Percentiles rank a stretch among this genome's conserved stretches.
phyloP scores from a whole-genome alignment of 2,329 filamentous ascomycete species.

The Epichloe scottii region DNA sequence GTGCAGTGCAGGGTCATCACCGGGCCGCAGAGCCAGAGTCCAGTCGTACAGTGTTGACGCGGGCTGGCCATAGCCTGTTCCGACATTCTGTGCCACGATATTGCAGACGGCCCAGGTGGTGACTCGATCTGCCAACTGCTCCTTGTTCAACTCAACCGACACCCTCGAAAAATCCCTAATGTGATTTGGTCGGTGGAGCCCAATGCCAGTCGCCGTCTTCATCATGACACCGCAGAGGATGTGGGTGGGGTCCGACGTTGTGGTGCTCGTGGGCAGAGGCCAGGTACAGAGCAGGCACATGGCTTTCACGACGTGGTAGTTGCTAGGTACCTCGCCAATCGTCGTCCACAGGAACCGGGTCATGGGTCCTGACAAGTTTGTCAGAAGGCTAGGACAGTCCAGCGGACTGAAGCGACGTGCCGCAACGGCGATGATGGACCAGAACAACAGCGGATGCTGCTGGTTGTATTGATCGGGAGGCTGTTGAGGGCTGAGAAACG shows the following conservation, averaged over 20 bases:
- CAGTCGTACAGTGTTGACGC: conserved; percentile 67
- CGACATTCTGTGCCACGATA: conserved; percentile 67
- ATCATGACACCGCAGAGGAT: conserved; percentile 76
- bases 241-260: conserved; percentile 68
- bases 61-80: conserved; percentile 74
- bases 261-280: conserved; percentile 73
- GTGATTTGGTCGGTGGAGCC: conserved; percentile 67
- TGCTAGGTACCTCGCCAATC: conserved; percentile 64
- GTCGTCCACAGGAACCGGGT: conserved; percentile 66
- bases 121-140: conserved; percentile 67
- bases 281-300: conserved; percentile 69
- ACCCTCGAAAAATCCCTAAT: conserved; percentile 74
- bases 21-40: conserved; percentile 51
- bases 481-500: conserved; percentile 56
- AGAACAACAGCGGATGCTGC: conserved; percentile 73
- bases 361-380: conserved; percentile 53
- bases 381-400: conserved; percentile 49
- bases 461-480: conserved; percentile 62
- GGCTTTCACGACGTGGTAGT: conserved; percentile 70
- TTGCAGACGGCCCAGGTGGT: conserved; percentile 79
- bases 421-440: conserved; percentile 67
- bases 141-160: conserved; percentile 61
- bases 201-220: conserved; percentile 75
- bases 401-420: conserved; percentile 51
- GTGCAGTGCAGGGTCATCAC: conserved; percentile 46